A percentile compares a stretch with the other conserved stretches of the same genome.
Conservation (phyloP, 1,284 basidiomycete species). For the Rhodofomes roseus region DNA sequence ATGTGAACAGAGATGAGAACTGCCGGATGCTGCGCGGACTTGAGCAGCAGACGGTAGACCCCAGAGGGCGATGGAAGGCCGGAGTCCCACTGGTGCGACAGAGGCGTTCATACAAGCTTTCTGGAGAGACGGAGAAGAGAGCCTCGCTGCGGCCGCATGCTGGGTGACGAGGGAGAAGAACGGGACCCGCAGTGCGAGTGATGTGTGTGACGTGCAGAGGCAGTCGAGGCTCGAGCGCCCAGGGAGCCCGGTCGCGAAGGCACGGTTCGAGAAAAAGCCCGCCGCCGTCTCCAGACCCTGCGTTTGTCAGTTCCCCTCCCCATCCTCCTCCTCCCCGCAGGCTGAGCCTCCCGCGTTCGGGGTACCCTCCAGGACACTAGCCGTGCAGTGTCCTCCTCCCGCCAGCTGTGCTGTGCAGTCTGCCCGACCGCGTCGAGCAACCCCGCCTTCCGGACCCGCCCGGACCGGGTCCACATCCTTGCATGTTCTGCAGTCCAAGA, state of each 20-base stretch:
- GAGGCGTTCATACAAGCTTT: not conserved
- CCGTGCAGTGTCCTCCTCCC: slow-evolving; percentile 16
- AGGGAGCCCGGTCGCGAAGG: not conserved
- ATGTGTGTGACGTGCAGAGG: not conserved
- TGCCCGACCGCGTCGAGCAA: not conserved
- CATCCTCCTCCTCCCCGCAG: slow-evolving; percentile 11
- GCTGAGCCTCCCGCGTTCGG: slow-evolving; percentile 12
- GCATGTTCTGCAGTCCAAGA: not conserved
- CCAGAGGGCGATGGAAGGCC: not conserved
- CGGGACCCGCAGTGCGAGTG: not conserved
- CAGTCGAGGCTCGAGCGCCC: not conserved
- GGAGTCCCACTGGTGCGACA: not conserved
- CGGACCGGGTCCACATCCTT: not conserved
- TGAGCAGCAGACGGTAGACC: not conserved
- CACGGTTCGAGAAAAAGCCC: slow-evolving; percentile 1
- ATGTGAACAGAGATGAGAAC: not conserved
- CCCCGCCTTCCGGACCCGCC: not conserved
- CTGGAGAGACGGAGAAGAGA: not conserved
- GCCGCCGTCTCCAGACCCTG: too few relatives aligned
- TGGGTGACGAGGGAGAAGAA: not conserved
- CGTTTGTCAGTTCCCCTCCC: not conserved
- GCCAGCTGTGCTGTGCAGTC: slow-evolving; percentile 15
- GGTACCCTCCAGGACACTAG: slow-evolving; percentile 14
- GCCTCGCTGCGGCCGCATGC: not conserved
- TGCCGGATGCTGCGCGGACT: not conserved